phyloP scores from a whole-genome alignment of 768 basidiomycete genomes.

The Serendipita sp. region DNA sequence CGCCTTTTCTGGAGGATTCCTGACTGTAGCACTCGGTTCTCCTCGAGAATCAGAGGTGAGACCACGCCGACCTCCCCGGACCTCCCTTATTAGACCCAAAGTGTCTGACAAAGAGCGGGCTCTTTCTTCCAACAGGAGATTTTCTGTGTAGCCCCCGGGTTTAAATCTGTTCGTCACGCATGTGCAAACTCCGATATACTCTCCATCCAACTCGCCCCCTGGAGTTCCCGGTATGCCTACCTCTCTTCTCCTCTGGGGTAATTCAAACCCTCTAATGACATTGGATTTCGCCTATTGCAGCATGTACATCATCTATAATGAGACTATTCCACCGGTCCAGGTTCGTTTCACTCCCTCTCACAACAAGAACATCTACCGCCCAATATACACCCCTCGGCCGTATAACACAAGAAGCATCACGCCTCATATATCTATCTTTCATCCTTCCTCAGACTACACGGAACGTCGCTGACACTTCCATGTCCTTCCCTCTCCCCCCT shows the following conservation, averaged over 20 bases:
- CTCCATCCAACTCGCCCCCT: slow-evolving; percentile 56
- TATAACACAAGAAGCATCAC: background rate
- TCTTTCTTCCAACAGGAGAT: slow-evolving; percentile 41
- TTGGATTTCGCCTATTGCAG: slow-evolving; percentile 22
- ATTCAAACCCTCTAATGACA: slow-evolving; percentile 6
- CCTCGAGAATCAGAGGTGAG: slow-evolving; percentile 48
- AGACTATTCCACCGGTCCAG: slow-evolving; percentile 60
- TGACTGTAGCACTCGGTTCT: slow-evolving; percentile 54
- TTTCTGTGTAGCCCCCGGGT: slow-evolving; percentile 69
- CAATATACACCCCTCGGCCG: background rate
- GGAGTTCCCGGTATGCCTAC: slow-evolving; percentile 56
- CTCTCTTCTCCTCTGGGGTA: background rate
- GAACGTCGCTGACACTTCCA: background rate
- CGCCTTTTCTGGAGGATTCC: slow-evolving; percentile 63
- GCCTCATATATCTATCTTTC: too few species aligned
- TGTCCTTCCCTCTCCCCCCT: background rate
- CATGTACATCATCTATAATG: slow-evolving; percentile 58
- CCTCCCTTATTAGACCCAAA: background rate
- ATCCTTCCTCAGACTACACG: background rate
- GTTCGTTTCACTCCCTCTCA: slow-evolving; percentile 24
- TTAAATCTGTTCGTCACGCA: slow-evolving; percentile 66
- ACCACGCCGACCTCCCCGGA: background rate
- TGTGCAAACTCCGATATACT: slow-evolving; percentile 46
- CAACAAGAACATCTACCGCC: background rate
- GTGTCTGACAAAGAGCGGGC: slow-evolving; percentile 10